These are phyloP conservation scores for Ophiostoma himal-ulmi DNA, from an alignment of 2,329 filamentous ascomycete species.

Conservation along the genomic window DNA sequence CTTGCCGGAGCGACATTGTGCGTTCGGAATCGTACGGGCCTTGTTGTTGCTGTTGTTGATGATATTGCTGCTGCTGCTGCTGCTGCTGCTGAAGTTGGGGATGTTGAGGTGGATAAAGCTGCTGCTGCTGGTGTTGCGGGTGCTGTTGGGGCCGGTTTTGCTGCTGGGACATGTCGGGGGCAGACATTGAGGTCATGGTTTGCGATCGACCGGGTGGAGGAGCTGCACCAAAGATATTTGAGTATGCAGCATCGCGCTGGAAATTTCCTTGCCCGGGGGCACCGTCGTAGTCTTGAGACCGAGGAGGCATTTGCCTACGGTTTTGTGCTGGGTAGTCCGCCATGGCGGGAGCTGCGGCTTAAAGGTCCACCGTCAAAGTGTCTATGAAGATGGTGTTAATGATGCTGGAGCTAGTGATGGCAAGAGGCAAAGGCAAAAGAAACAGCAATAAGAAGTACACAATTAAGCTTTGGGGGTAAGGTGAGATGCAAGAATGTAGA, in stretches of 20 bases:
- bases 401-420: neutral
- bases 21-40: conserved; percentile 45
- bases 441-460: neutral
- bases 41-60: conserved; percentile 25
- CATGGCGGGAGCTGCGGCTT: conserved; percentile 38
- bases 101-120: conserved; percentile 11
- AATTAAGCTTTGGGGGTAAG: neutral
- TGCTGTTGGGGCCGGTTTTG: conserved; percentile 26
- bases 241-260: conserved; percentile 91
- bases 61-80: neutral
- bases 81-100: conserved; percentile 7
- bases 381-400: neutral
- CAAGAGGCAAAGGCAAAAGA: neutral
- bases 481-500: neutral
- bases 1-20: conserved; percentile 61
- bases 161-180: conserved; percentile 47
- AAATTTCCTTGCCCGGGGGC: conserved; percentile 40
- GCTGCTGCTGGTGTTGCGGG: conserved; percentile 18
- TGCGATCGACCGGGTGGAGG: conserved; percentile 81
- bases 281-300: conserved; percentile 46
- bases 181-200: conserved; percentile 80
- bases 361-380: conserved; percentile 12
- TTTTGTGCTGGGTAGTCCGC: conserved; percentile 53
- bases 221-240: conserved; percentile 82
- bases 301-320: conserved; percentile 37